These are phyloP conservation scores for Amanita polypyramis DNA, from an alignment of 768 basidiomycete species.

Conservation along the genomic window DNA sequence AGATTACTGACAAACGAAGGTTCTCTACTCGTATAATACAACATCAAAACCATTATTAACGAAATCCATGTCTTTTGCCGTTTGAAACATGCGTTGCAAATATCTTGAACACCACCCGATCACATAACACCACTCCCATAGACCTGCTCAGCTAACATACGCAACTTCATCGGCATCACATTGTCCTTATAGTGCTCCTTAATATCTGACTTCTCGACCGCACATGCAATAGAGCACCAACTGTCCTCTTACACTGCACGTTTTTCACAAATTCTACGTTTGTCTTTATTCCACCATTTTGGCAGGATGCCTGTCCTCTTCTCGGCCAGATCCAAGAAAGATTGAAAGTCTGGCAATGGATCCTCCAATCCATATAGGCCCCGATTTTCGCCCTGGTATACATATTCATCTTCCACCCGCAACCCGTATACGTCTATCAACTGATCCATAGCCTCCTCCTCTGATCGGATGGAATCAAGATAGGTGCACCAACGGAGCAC, in stretches of 20 bases:
- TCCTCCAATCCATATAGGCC: not conserved
- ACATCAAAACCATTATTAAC: too few species aligned
- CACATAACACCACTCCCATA: not conserved
- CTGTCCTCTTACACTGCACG: not conserved
- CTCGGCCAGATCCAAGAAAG: conserved; percentile 1
- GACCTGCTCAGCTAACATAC: conserved; percentile 4
- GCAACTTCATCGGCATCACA: conserved; percentile 2
- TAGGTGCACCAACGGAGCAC: not conserved
- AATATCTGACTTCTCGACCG: conserved; percentile 1
- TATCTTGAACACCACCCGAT: too few species aligned
- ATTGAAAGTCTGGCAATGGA: not conserved
- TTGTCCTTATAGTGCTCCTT: conserved; percentile 3
- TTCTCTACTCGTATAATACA: too few species aligned
- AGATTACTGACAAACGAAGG: too few species aligned
- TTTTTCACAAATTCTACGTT: not conserved
- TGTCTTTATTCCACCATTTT: conserved; percentile 1
- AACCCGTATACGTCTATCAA: conserved; percentile 2
- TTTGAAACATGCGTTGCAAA: too few species aligned
- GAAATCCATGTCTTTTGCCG: too few species aligned
- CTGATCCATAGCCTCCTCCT: not conserved
- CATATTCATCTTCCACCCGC: conserved; percentile 2
- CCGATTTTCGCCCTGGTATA: not conserved
- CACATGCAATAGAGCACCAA: conserved; percentile 1
- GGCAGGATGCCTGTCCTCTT: not conserved
- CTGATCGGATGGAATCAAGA: not conserved